Evolutionary conservation across 140 eudicot species (phyloP).

Genomic region (Senecio squalidus): DNA sequence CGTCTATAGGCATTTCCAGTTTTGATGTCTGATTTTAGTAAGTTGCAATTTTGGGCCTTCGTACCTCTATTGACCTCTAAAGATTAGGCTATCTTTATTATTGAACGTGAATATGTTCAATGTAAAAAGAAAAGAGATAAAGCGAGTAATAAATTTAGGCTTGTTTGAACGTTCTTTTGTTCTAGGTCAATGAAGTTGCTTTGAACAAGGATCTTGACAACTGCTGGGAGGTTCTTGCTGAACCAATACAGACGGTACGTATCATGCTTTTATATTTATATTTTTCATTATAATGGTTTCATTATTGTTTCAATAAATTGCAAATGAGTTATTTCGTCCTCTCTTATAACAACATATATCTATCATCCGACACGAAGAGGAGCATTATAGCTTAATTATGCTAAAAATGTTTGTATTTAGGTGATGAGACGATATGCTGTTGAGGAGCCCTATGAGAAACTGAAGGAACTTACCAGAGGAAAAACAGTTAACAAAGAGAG

Average conservation of each 20-base stretch:
- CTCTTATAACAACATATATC: no score
- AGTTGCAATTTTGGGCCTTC: no score
- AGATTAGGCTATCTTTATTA: neutral
- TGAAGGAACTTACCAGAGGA: constrained; percentile 93
- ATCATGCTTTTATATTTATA: constrained; percentile 1
- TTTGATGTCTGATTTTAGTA: no score
- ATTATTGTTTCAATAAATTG: neutral
- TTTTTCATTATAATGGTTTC: neutral
- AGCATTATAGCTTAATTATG: neutral
- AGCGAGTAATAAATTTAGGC: neutral
- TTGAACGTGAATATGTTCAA: neutral
- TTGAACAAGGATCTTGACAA: constrained; percentile 63
- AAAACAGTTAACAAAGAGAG: constrained; percentile 63
- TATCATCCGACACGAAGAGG: no score
- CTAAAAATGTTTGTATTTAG: no score
- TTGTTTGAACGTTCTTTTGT: neutral
- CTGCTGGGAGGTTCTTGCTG: constrained; percentile 98
- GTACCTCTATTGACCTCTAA: no score
- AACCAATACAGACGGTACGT: constrained; percentile 94
- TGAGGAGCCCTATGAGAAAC: constrained; percentile 94
- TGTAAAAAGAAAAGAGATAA: neutral
- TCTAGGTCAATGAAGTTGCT: constrained; percentile 84
- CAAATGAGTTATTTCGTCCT: neutral
- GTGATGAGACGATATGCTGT: constrained; percentile 96
- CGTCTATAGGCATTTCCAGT: no score